phyloP scores from a whole-genome alignment of 1,284 basidiomycete genomes.

The Ganoderma lingzhi region DNA sequence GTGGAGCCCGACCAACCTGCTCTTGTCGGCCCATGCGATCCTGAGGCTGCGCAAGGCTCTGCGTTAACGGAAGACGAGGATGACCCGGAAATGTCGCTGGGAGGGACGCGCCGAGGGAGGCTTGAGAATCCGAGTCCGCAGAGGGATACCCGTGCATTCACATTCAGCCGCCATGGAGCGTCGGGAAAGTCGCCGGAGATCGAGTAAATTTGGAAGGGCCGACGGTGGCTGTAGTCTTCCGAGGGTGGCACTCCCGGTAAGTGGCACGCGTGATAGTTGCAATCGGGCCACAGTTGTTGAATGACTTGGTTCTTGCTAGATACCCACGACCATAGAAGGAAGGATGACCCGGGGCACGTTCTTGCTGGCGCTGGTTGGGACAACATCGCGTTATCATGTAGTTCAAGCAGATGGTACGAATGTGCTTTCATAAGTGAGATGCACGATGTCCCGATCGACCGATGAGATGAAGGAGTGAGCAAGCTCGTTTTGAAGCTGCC shows the following conservation, averaged over 20 bases:
- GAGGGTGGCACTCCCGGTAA: constrained; percentile 3
- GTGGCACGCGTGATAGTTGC: constrained; percentile 7
- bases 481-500: not conserved
- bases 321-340: constrained; percentile 1
- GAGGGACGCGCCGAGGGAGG: constrained; percentile 14
- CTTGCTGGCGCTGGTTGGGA: not conserved
- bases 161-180: constrained; percentile 3
- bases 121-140: constrained; percentile 17
- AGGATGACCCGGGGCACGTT: not conserved
- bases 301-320: not conserved
- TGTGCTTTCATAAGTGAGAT: not conserved
- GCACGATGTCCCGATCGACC: not conserved
- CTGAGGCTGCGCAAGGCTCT: constrained; percentile 1
- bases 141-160: constrained; percentile 15
- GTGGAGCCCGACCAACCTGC: constrained; percentile 12
- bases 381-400: not conserved
- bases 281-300: constrained; percentile 9
- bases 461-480: not conserved
- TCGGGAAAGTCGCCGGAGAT: constrained; percentile 17
- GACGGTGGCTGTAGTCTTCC: not conserved
- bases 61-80: constrained; percentile 13
- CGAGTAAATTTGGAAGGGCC: constrained; percentile 15
- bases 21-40: constrained; percentile 7
- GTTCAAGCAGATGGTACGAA: not conserved
- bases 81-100: not conserved